Evolutionary conservation across 306 rosid genomes (phyloP).

Genomic region (Vicia faba): DNA sequence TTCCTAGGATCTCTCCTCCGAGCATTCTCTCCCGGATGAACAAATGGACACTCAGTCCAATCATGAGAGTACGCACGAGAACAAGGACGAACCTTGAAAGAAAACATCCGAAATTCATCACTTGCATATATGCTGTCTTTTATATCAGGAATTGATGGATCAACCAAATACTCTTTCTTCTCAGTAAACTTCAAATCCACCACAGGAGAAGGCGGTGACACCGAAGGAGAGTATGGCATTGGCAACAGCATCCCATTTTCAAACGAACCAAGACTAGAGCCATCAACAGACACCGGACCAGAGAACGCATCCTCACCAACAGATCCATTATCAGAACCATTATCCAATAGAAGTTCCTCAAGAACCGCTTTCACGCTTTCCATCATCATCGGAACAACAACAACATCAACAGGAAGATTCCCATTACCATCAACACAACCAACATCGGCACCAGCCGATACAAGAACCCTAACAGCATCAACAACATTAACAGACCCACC

Average conservation of each 20-base stretch:
- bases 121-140: slow-evolving; percentile 80
- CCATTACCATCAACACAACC: slow-evolving; percentile 58
- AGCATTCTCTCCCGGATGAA: slow-evolving; percentile 95
- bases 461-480: slow-evolving; percentile 63
- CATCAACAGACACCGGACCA: slow-evolving; percentile 45
- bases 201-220: slow-evolving; percentile 53
- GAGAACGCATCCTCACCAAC: slow-evolving; percentile 44
- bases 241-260: slow-evolving; percentile 51
- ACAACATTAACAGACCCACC: slow-evolving; percentile 65
- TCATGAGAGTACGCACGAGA: slow-evolving; percentile 92
- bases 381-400: slow-evolving; percentile 64
- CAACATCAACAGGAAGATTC: slow-evolving; percentile 67
- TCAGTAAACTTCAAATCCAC: slow-evolving; percentile 48
- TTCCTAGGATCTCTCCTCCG: slow-evolving; percentile 88
- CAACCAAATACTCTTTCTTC: slow-evolving; percentile 78
- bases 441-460: slow-evolving; percentile 69
- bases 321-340: slow-evolving; percentile 43
- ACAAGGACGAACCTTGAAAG: slow-evolving; percentile 87
- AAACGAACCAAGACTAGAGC: slow-evolving; percentile 51
- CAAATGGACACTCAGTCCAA: slow-evolving; percentile 95
- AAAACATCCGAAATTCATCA: slow-evolving; percentile 89
- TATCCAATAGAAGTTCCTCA: slow-evolving; percentile 57
- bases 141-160: slow-evolving; percentile 86
- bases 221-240: slow-evolving; percentile 54
- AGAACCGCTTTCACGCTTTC: slow-evolving; percentile 42